Conservation (phyloP, 2,329 filamentous ascomycete species). For the Phoma sp. region DNA sequence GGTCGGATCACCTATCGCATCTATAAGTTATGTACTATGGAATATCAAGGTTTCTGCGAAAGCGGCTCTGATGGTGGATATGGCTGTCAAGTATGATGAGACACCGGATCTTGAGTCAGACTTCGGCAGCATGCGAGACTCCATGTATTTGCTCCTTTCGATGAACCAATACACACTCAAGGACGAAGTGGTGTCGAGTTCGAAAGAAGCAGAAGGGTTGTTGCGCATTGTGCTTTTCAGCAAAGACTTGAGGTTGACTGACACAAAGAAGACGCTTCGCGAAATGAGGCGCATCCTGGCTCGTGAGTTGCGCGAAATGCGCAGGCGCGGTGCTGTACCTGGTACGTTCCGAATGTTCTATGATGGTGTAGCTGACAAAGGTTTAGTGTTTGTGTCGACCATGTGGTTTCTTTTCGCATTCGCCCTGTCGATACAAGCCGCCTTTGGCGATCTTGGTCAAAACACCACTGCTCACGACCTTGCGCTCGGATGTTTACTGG, state of each 20-base stretch:
- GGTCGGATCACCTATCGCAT: constrained; percentile 48
- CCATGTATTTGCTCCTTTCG: constrained; percentile 52
- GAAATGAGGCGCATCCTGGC: constrained; percentile 47
- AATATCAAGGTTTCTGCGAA: constrained; percentile 51
- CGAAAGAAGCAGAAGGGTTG: constrained; percentile 47
- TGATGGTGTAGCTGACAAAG: background rate
- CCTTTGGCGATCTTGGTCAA: constrained; percentile 46
- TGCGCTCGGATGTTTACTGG: constrained; percentile 52
- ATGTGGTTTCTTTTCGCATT: constrained; percentile 53
- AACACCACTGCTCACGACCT: constrained; percentile 54
- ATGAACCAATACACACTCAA: constrained; percentile 55
- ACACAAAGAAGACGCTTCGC: constrained; percentile 37
- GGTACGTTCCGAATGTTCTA: constrained; percentile 11
- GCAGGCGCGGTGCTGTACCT: constrained; percentile 50
- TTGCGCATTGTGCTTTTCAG: constrained; percentile 51
- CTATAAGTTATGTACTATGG: constrained; percentile 48
- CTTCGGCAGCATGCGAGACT: constrained; percentile 51
- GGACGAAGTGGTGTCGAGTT: constrained; percentile 23
- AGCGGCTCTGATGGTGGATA: constrained; percentile 49
- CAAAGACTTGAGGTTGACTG: constrained; percentile 42
- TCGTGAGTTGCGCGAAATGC: constrained; percentile 48
- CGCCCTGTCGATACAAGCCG: constrained; percentile 45
- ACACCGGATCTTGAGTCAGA: constrained; percentile 37
- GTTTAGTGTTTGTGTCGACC: constrained; percentile 48
- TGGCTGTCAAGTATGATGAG: constrained; percentile 43